Base-by-base conservation (phyloP, 345 rosid species). In the Hibiscus mutabilis region DNA sequence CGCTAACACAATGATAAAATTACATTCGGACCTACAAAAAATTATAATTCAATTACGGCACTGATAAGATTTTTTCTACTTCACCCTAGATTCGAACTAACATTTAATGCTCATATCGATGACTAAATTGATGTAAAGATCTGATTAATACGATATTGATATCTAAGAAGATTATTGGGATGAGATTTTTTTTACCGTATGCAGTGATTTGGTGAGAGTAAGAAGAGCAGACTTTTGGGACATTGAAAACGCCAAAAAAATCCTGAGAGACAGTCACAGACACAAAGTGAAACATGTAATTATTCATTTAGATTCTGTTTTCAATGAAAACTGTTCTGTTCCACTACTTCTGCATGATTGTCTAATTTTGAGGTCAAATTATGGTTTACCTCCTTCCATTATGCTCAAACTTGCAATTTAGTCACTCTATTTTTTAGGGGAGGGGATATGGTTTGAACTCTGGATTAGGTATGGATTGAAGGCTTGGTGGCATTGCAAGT, bases 161-260 rank as follows among this genome's bases (percentile, higher is more conserved):
- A 37, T 37, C 42, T 37, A 37, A 37, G 10, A 37, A 37, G 42
- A 57, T 42, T 15, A 12, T 24, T 14, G 24, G 42, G 21, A 10
- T 35, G 8, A 21, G 35, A 29, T n/a, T 8, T 42, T 31, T 47
- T 70, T 75, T 84, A 95, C 99, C 98, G 60, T 81, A 86, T 3
- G 83, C 87, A 16, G 91, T 78, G 68, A 91, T 73, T 80, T 82
- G 92, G 2, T 78, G 44, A 49, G 94, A 92, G 76, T 88, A 90
- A 0, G 84, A 81, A 73, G 86, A 86, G 86, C 89, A 90, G 73
- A 88, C 83, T 83, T 84, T 95, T 46, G 98, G 98, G 19, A 92
- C 70, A 11, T 81, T 83, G 74, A 95, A 95, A 73, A 84, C 89
- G 66, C 88, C 93, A 47, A 95, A 80, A 80, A 79, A 95, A 95